These are phyloP conservation scores for Raddia distichophylla DNA, from an alignment of 176 grass and related monocot genomes.

Conservation along the genomic window DNA sequence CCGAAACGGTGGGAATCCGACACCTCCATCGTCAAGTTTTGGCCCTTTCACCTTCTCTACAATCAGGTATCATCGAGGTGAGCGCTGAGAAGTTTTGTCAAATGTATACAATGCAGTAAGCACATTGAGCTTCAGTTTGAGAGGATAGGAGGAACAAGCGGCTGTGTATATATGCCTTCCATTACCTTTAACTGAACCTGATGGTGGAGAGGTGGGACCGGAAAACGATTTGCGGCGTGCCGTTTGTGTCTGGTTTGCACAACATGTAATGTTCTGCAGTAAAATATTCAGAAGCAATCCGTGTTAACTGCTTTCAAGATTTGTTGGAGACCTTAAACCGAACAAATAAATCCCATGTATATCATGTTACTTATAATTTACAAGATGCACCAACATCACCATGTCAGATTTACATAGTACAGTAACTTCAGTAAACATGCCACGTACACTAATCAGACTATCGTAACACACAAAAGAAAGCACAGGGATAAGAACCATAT, in stretches of 20 bases:
- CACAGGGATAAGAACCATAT: neutral
- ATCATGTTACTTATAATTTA: neutral
- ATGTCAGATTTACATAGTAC: neutral
- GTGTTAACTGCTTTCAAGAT: neutral
- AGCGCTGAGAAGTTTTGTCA: neutral
- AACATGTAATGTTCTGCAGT: conserved; percentile 56
- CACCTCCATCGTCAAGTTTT: conserved; percentile 55
- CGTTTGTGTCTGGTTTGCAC: conserved; percentile 63
- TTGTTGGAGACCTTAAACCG: neutral
- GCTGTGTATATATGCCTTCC: neutral
- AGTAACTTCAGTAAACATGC: neutral
- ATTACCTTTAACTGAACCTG: conserved; percentile 63
- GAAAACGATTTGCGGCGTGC: conserved; percentile 50
- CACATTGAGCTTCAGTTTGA: neutral
- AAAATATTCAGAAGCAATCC: neutral
- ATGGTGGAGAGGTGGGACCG: conserved; percentile 53
- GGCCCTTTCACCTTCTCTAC: conserved; percentile 44
- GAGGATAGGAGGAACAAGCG: neutral
- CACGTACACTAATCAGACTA: neutral
- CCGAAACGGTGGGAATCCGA: conserved; percentile 51
- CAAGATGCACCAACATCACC: neutral
- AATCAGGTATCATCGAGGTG: neutral
- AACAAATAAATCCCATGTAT: neutral
- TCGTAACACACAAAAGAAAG: neutral
- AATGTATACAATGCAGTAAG: neutral